A percentile compares a stretch with the other conserved stretches of the same genome.
phyloP scores from a whole-genome alignment of 306 rosid genomes.

The Castanea sativa region DNA sequence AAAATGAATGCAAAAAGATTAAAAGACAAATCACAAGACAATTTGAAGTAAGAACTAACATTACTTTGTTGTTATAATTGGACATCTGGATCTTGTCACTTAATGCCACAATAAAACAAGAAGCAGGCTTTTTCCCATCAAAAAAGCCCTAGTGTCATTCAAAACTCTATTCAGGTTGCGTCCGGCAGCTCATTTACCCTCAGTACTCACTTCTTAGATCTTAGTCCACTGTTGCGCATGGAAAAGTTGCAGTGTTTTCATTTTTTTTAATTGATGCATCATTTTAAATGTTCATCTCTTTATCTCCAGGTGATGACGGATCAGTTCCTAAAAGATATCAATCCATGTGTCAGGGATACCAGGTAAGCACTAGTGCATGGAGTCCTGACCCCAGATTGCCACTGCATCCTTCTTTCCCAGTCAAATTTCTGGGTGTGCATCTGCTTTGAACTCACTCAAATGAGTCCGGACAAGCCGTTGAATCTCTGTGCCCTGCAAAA shows the following conservation, averaged over 20 bases:
- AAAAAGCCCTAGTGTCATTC: not conserved
- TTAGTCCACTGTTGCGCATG: conserved; percentile 10
- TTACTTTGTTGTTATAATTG: not conserved
- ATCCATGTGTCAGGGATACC: conserved; percentile 91
- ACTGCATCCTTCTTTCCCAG: conserved; percentile 87
- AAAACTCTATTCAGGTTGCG: not conserved
- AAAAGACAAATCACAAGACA: not conserved
- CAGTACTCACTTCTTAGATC: conserved; percentile 12
- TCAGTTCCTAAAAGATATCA: conserved; percentile 62
- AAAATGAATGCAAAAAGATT: not conserved
- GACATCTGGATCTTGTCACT: not conserved
- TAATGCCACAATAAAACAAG: not conserved
- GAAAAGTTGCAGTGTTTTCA: not conserved
- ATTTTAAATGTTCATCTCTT: conserved; percentile 8
- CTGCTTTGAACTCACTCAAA: conserved; percentile 81
- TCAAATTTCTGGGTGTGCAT: conserved; percentile 93
- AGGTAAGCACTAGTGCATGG: conserved; percentile 96
- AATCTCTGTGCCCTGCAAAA: conserved; percentile 54
- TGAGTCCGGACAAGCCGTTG: conserved; percentile 61
- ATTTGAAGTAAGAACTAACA: not conserved
- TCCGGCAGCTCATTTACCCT: not conserved
- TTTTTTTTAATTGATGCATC: conserved; percentile 2
- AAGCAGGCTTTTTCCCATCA: conserved; percentile 15
- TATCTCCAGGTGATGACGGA: conserved; percentile 34
- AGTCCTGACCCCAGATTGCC: conserved; percentile 83